Evolutionary conservation across 2,329 filamentous ascomycete genomes (phyloP).

Genomic region (Penicillium crustosum): DNA sequence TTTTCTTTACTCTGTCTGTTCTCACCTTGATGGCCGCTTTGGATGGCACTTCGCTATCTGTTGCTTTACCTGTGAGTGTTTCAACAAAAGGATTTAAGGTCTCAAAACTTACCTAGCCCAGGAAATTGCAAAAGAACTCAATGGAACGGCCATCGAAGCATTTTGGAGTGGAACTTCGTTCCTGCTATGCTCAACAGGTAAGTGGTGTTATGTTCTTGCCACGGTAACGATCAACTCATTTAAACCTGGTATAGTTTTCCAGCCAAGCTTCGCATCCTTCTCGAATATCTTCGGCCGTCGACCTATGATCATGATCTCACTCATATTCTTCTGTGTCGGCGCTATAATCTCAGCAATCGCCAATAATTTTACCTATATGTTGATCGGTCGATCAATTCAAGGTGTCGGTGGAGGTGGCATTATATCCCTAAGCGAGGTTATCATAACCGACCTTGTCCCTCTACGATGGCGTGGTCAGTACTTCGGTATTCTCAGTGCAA

Average conservation of each 20-base stretch:
- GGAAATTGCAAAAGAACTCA: slow-evolving; percentile 35
- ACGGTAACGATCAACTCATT: not conserved
- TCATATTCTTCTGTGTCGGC: slow-evolving; percentile 48
- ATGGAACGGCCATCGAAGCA: slow-evolving; percentile 42
- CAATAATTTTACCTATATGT: slow-evolving; percentile 46
- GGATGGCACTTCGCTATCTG: slow-evolving; percentile 27
- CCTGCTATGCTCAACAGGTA: slow-evolving; percentile 41
- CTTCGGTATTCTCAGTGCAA: slow-evolving; percentile 41
- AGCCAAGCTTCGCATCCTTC: slow-evolving; percentile 51
- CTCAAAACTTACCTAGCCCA: slow-evolving; percentile 10
- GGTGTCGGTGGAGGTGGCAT: slow-evolving; percentile 49
- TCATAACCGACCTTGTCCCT: slow-evolving; percentile 48
- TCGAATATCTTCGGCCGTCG: slow-evolving; percentile 52
- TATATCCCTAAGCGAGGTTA: slow-evolving; percentile 45
- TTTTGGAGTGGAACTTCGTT: slow-evolving; percentile 56
- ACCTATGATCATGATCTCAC: slow-evolving; percentile 39
- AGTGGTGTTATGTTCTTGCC: not conserved
- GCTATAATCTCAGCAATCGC: slow-evolving; percentile 46
- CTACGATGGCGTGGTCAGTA: slow-evolving; percentile 42
- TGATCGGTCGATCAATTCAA: slow-evolving; percentile 48
- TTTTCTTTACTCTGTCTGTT: slow-evolving; percentile 24
- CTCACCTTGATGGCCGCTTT: slow-evolving; percentile 28
- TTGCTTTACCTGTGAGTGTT: slow-evolving; percentile 24
- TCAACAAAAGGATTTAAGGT: fast-evolving
- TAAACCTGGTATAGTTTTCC: slow-evolving; percentile 43